phyloP scores from a whole-genome alignment of 2,329 filamentous ascomycete species.

The Pyrenochaeta sp. region DNA sequence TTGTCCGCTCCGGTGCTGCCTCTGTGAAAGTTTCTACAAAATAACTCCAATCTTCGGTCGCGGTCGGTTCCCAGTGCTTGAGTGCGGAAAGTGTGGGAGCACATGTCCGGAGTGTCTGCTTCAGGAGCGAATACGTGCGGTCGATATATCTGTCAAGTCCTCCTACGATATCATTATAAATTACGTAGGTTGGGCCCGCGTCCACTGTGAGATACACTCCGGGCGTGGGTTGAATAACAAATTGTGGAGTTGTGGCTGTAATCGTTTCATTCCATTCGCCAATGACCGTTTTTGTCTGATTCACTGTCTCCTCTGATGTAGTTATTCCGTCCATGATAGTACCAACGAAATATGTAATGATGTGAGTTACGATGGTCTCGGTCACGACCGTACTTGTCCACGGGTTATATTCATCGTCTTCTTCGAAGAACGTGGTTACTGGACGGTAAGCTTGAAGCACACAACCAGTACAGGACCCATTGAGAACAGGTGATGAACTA shows the following conservation, averaged over 20 bases:
- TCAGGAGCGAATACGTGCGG: conserved; percentile 2
- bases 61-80: conserved; percentile 24
- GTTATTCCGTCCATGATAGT: conserved; percentile 34
- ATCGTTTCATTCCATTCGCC: conserved; percentile 19
- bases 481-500: neutral
- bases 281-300: conserved; percentile 34
- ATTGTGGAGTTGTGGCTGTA: conserved; percentile 29
- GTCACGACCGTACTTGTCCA: conserved; percentile 36
- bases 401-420: conserved; percentile 4
- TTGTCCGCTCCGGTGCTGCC: conserved; percentile 1
- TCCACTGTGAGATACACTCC: conserved; percentile 21
- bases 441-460: conserved; percentile 33
- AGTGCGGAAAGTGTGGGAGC: conserved; percentile 17
- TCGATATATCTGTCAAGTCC: conserved; percentile 22
- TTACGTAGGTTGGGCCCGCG: conserved; percentile 40
- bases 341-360: conserved; percentile 34
- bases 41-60: conserved; percentile 30
- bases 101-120: conserved; percentile 10
- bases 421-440: conserved; percentile 27
- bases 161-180: conserved; percentile 37
- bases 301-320: conserved; percentile 30
- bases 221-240: conserved; percentile 26
- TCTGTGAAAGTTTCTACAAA: conserved; percentile 33
- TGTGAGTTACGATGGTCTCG: conserved; percentile 32
- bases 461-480: conserved; percentile 40